Evolutionary conservation across 1,139 yeast species (phyloP), one percentile per base, ranked within the genome.

Genomic region (Meyerozyma carpophila): DNA sequence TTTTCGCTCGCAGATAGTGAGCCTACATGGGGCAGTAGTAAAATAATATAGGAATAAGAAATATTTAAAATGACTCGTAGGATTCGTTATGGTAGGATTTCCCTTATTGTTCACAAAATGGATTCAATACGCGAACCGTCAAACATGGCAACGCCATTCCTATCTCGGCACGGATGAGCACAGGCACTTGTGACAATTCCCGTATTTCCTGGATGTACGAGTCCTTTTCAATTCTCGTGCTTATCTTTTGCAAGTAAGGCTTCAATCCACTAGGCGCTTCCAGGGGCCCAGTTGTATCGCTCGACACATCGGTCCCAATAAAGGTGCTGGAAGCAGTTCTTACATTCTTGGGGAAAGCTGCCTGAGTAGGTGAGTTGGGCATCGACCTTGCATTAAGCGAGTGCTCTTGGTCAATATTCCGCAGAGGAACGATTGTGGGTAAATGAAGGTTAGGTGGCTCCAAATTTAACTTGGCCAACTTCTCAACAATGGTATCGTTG

Each of bases 61-160:
- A 6, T 31, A 31, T 31, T 4, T 31, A 14, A 13, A 6, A 13
- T 31, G 34, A 31, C 16, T 31, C 34, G 34, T 31, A 31, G 34
- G 14, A n/a, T 20, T 34, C 37, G 37, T 34, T 34, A 34, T 8
- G 9, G 10, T 5, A 34, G 37, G 25, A 8, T 34, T 4, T 24
- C 4, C 13, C 21, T 34, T 28, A 8, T 27, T 26, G 21, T 16
- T 39, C 47, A 20, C n/a, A 34, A 63, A 90, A 93, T 32, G 98
- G 98, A 57, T 93, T 93, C 57, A 91, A 73, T n/a, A 93, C 85
- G 57, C 96, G 80, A 10, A 93, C 96, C 4, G 97, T 88, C 58
- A 93, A 75, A 62, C 98, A 91, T 13, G 98, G 98, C 47, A 93
- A 74, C 1, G 95, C 90, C 91, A 88, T 89, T 43, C 96, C 97